Evolutionary conservation across 2,329 filamentous ascomycete genomes (phyloP), one percentile per base, ranked within the genome.

Genomic region (Sporothrix inflata): DNA sequence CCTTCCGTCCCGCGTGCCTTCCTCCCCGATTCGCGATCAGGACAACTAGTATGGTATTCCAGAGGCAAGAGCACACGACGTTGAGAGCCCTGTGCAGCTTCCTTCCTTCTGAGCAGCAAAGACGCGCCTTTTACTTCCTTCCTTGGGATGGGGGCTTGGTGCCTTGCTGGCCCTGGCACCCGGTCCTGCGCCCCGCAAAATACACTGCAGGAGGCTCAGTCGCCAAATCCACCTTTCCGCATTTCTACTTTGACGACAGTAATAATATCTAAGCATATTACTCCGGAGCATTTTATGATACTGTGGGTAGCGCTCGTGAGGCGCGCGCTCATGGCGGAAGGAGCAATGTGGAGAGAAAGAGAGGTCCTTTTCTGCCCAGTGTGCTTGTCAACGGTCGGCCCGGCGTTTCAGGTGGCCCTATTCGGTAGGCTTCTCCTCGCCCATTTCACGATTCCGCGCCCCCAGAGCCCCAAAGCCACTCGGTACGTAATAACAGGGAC

Each of bases 381-480:
- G 60, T 11, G n/a, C 57, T 40, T 45, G 30, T 63, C 69, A 67
- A 67, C 51, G 24, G 49, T 16, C 60, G 40, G 45, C 45, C 60
- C 47, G 70, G 61, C 53, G 70, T 72, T 72, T 72, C 70, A 72
- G 63, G 34, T 72, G 51, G 12, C 51, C 38, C 42, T 72, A 60
- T 63, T 68, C 38, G 70, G 63, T 42, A 57, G 67, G 24, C 51
- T 30, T 45, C 38, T 51, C 16, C 7, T 47, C 21, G 14, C 14
- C 51, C 60, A 69, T 60, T 60, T 60, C 51, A 45, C 38, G 30
- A 51, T 67, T 19, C n/a, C 40, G 60, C 21, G 12, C 11, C 38
- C 38, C 60, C 19, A 24, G 38, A 65, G 42, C 24, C 63, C 24
- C 61, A 34, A 34, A 24, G 38, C n/a, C 38, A 40, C 30, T 38